phyloP scores from a whole-genome alignment of 78 protist genomes.

The Monocercomonoides exilis region DNA sequence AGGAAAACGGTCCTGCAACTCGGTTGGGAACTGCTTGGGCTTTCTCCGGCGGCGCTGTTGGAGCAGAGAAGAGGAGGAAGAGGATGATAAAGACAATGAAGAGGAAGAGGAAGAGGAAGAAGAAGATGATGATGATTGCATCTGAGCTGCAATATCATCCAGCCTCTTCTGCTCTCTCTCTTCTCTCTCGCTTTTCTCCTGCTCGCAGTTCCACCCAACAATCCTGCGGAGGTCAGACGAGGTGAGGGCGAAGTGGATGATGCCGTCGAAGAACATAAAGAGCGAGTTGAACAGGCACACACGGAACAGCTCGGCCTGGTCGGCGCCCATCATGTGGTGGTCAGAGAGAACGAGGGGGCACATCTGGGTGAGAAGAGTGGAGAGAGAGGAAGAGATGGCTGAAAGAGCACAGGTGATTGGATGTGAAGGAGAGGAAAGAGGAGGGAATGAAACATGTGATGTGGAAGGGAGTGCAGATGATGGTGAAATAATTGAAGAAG shows the following conservation, averaged over 20 bases:
- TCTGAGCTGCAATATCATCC: too few relatives aligned
- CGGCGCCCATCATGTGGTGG: not conserved
- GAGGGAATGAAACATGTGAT: not conserved
- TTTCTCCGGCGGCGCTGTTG: too few relatives aligned
- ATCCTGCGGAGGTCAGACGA: not conserved
- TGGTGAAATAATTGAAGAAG: not conserved
- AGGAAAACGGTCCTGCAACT: too few relatives aligned
- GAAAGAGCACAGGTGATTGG: not conserved
- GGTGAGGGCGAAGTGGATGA: not conserved
- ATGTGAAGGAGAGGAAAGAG: not conserved
- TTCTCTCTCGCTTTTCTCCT: too few relatives aligned
- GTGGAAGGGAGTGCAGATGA: not conserved
- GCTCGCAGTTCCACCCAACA: too few relatives aligned
- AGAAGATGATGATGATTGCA: too few relatives aligned
- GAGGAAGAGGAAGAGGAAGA: too few relatives aligned
- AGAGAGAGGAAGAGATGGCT: not conserved
- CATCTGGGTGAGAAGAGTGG: not conserved
- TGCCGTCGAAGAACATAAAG: not conserved
- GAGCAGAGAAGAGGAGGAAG: too few relatives aligned
- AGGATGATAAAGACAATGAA: too few relatives aligned
- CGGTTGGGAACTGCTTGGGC: too few relatives aligned
- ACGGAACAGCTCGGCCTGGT: not conserved
- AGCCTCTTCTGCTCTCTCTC: too few relatives aligned
- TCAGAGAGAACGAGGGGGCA: not conserved
- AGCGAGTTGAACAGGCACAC: not conserved